Percentiles rank a stretch among this genome's conserved stretches.
Evolutionary conservation across 768 basidiomycete genomes (phyloP).

Genomic region (Paxillus rubicundulus): DNA sequence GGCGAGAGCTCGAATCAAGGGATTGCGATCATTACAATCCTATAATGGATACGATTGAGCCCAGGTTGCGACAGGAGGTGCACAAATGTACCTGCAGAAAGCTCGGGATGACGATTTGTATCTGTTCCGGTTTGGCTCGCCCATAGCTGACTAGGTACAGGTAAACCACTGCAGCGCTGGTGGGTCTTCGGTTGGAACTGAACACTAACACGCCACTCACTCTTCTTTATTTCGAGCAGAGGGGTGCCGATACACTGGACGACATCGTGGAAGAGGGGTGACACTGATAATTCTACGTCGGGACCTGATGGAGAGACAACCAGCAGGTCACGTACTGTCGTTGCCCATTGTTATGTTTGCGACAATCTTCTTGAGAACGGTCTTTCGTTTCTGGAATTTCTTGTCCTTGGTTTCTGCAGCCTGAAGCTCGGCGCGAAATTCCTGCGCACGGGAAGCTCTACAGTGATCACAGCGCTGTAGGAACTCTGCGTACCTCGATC

Average conservation of each 20-base stretch:
- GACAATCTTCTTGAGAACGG: slow-evolving; percentile 93
- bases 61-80: slow-evolving; percentile 4
- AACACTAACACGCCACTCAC: slow-evolving; percentile 44
- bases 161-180: slow-evolving; percentile 76
- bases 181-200: slow-evolving; percentile 1
- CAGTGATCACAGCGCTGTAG: slow-evolving; percentile 6
- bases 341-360: slow-evolving; percentile 99
- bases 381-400: slow-evolving; percentile 91
- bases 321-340: slow-evolving; percentile 70
- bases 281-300: slow-evolving; percentile 57
- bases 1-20: slow-evolving; percentile 93
- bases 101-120: slow-evolving; percentile 85
- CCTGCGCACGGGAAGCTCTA: slow-evolving; percentile 42
- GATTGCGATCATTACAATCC: slow-evolving; percentile 96
- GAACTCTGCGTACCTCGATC: slow-evolving; percentile 62
- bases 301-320: slow-evolving; percentile 11
- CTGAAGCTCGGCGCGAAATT: slow-evolving; percentile 88
- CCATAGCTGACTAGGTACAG: slow-evolving; percentile 98
- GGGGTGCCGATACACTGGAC: slow-evolving; percentile 95
- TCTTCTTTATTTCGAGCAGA: slow-evolving; percentile 97
- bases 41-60: slow-evolving; percentile 32
- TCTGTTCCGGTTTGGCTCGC: slow-evolving; percentile 88
- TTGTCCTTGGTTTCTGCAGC: slow-evolving; percentile 95
- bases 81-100: slow-evolving; percentile 70
- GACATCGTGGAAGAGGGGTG: slow-evolving; percentile 91